Evolutionary conservation across 2,329 filamentous ascomycete species (phyloP).

Genomic region (Dothiorella sarmentorum): DNA sequence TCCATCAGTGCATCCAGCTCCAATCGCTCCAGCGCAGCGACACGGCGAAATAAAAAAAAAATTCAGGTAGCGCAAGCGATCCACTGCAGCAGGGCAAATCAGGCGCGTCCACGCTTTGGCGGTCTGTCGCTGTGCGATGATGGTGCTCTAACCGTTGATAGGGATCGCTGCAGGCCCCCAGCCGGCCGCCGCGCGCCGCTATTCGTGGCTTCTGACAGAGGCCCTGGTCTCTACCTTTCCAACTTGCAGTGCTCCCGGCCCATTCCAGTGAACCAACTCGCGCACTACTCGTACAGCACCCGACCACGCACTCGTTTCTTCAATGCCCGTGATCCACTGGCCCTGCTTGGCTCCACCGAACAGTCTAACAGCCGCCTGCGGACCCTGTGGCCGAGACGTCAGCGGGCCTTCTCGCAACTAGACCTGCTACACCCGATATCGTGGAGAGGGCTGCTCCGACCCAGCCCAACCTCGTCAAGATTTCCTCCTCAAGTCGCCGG

Average conservation of each 20-base stretch:
- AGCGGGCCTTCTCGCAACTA: constrained; percentile 17
- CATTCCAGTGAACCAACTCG: constrained; percentile 9
- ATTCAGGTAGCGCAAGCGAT: constrained; percentile 4
- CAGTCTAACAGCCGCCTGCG: constrained; percentile 16
- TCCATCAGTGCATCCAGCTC: background rate
- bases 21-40: background rate
- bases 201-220: constrained; percentile 7
- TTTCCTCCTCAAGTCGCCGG: constrained; percentile 71
- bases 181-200: constrained; percentile 5
- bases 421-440: constrained; percentile 18
- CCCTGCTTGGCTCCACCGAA: constrained; percentile 16
- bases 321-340: constrained; percentile 19
- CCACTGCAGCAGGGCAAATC: constrained; percentile 9
- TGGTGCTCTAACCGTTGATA: constrained; percentile 12
- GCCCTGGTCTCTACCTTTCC: constrained; percentile 3
- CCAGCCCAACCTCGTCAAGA: constrained; percentile 79
- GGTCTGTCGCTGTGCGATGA: constrained; percentile 14
- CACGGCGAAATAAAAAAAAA: background rate
- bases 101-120: constrained; percentile 12
- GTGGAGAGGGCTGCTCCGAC: constrained; percentile 34
- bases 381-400: constrained; percentile 19
- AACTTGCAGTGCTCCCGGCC: constrained; percentile 9
- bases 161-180: constrained; percentile 14
- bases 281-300: constrained; percentile 16
- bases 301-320: constrained; percentile 16